These are phyloP conservation scores for Botryotinia calthae DNA, from an alignment of 2,329 filamentous ascomycete genomes.

Conservation along the genomic window DNA sequence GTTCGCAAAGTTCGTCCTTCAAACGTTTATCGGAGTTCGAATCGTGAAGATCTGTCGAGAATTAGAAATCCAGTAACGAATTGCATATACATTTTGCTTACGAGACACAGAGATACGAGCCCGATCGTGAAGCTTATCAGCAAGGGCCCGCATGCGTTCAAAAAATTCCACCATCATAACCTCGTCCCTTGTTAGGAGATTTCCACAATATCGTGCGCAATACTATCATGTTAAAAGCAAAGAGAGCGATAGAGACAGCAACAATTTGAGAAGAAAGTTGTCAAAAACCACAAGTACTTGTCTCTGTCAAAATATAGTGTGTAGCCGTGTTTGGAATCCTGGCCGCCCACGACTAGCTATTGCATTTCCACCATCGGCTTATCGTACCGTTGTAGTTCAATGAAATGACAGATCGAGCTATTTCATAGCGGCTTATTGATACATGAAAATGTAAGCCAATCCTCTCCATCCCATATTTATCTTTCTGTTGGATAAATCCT, in stretches of 20 bases:
- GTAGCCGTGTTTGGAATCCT: background rate
- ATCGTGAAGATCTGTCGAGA: background rate
- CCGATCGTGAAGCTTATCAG: background rate
- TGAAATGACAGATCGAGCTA: background rate
- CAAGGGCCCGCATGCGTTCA: constrained; percentile 7
- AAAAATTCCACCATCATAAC: constrained; percentile 19
- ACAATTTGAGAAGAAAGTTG: too few relatives aligned
- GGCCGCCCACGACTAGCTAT: background rate
- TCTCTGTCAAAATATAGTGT: background rate
- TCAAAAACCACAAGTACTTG: background rate
- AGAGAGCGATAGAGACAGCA: background rate
- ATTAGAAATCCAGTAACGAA: background rate
- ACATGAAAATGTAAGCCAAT: background rate
- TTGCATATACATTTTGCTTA: background rate
- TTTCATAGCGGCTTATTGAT: background rate
- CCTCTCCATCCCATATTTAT: background rate
- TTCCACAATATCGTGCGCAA: constrained; percentile 1
- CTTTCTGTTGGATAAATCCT: background rate
- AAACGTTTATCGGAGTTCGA: background rate
- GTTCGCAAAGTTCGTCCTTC: background rate
- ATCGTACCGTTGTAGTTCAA: background rate
- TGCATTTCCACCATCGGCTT: background rate
- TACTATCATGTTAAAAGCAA: constrained; percentile 14
- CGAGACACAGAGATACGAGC: background rate
- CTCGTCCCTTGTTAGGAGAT: background rate